Evolutionary conservation across 2,329 filamentous ascomycete species (phyloP).

Genomic region (Aspergillus clavatus): DNA sequence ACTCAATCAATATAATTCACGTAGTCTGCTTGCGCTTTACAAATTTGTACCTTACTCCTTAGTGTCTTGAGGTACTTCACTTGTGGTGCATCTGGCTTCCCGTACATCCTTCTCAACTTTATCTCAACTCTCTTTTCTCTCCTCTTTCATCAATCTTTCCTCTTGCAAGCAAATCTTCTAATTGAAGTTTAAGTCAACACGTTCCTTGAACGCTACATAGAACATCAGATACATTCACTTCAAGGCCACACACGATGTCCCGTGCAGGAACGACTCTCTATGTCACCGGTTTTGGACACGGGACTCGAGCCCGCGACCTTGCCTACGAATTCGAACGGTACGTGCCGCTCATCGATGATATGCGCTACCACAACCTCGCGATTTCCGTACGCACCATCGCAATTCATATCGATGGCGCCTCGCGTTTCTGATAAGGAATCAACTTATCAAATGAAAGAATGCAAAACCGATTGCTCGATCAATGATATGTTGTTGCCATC

Average conservation of each 20-base stretch:
- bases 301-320: slow-evolving; percentile 96
- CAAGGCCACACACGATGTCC: slow-evolving; percentile 60
- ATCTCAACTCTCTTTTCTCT: not conserved
- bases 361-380: slow-evolving; percentile 41
- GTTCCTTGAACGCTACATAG: no score
- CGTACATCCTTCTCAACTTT: not conserved
- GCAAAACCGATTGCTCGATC: slow-evolving; percentile 5
- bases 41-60: no score
- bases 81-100: not conserved
- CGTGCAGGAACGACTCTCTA: slow-evolving; percentile 91
- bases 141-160: not conserved
- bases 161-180: not conserved
- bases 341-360: slow-evolving; percentile 57
- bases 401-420: slow-evolving; percentile 33
- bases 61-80: not conserved
- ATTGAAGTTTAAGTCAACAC: not conserved
- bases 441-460: slow-evolving; percentile 10
- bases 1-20: no score
- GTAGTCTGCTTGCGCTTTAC: no score
- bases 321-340: slow-evolving; percentile 99
- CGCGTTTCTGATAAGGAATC: slow-evolving; percentile 18
- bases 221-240: not conserved
- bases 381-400: slow-evolving; percentile 28
- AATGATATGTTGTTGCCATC: slow-evolving; percentile 2
- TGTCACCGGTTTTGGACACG: slow-evolving; percentile 98